Conservation (phyloP, 139 green algal species). For the Medakamo hakoo region DNA sequence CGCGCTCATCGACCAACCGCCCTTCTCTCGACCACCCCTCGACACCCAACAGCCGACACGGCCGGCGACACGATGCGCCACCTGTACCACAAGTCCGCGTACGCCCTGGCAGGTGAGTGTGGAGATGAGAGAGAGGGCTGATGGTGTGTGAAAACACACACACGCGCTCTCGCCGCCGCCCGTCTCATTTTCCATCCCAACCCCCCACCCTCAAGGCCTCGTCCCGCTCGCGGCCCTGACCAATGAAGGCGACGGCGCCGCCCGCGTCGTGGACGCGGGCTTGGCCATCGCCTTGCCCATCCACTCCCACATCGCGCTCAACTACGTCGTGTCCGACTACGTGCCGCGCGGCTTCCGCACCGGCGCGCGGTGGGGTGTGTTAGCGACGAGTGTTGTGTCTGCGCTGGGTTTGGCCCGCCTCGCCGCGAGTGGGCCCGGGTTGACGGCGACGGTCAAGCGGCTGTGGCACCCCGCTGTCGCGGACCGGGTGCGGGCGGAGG, state of each 20-base stretch:
- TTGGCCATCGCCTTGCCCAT: slow-evolving; percentile 12
- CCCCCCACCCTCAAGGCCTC: too few species aligned
- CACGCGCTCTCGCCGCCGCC: too few species aligned
- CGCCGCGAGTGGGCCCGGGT: too few species aligned
- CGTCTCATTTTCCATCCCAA: too few species aligned
- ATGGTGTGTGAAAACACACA: too few species aligned
- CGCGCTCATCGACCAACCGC: too few species aligned
- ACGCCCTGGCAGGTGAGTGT: background rate
- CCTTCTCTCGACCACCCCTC: background rate
- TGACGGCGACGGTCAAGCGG: background rate
- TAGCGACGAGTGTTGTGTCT: background rate
- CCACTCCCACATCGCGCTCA: slow-evolving; percentile 20
- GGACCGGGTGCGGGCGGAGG: too few species aligned
- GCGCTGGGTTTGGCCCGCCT: background rate
- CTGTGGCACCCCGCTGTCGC: too few species aligned
- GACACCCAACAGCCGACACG: slow-evolving; percentile 2
- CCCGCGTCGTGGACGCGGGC: slow-evolving; percentile 15
- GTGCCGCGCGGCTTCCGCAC: background rate
- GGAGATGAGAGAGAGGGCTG: too few species aligned
- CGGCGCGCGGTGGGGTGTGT: background rate
- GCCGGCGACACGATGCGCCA: background rate
- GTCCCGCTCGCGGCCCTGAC: background rate
- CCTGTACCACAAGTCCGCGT: slow-evolving; percentile 1
- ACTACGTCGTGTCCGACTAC: slow-evolving; percentile 5
- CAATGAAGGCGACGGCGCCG: slow-evolving; percentile 4